Evolutionary conservation across 352 stramenopile genomes (phyloP), one percentile per base, ranked within the genome.

Genomic region (Pythium scleroteichum): DNA sequence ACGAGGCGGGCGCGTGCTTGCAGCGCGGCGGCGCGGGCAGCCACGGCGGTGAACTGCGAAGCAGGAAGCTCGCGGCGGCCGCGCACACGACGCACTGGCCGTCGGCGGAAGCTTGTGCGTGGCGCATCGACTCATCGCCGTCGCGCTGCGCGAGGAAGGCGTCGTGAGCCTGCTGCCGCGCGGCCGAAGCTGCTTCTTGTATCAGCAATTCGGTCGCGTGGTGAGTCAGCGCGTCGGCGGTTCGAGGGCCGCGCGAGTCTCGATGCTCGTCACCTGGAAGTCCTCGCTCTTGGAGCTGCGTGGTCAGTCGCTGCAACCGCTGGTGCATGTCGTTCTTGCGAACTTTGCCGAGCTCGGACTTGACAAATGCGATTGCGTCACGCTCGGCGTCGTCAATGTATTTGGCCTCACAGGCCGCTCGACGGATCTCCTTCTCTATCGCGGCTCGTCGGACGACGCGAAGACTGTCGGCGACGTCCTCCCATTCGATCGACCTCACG

Each of bases 311-410:
- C 32, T 68, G 52, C 3, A 62, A 38, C 19, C 33, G n/a, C 6
- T 59, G 60, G 33, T 68, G 60, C 45, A 39, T 62, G 1, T 53
- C 45, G n/a, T 62, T 68, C 20, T 55, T 59, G 1, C 29, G 45
- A 10, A 62, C 53, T 59, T 62, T 68, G 16, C 24, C 40, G 4
- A 68, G 53, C 14, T 68, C 60, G 10, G 2, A 33, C 9, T 12
- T 39, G 2, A 59, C 47, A 9, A 40, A 45, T 19, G 32, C 20
- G 3, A 33, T 22, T 2, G 52, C 53, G 4, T 49, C 20, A 12
- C 40, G 7, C 14, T 48, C 53, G 19, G 46, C 53, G 7, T 48
- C 42, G 3, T 27, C 22, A 20, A 58, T n/a, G 32, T 32, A 51
- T 20, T 33, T 26, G 1, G 42, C 42, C 9, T 51, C 9, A 13